Base-by-base conservation (phyloP, 2,329 filamentous ascomycete species). In the Cladosporium phlei region DNA sequence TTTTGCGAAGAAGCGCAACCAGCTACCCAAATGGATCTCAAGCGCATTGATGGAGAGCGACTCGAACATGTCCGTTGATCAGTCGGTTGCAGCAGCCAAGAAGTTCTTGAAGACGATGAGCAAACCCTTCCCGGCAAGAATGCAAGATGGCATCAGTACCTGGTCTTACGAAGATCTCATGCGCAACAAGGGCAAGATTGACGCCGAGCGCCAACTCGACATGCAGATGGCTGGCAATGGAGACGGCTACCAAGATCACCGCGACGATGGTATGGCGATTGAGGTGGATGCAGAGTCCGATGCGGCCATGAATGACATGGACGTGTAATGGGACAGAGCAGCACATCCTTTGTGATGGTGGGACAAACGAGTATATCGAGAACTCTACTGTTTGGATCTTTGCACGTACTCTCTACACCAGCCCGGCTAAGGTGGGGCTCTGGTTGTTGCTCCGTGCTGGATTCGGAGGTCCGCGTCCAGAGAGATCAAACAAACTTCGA, bases 1-100 rank as follows among this genome's bases (percentile, higher is more conserved):
- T 14, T 98, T 96, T 67, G 84, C 88, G 64, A 94, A 93, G 71
- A 97, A 97, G 70, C 78, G 89, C 28, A 76, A 69, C 3, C 94
- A 98, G 68, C 74, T 98, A 21, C 93, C 93, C 9, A 95, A 95
- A 64, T 98, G 93, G 93, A 98, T 98, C 61, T 86, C 84, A 53
- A 86, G 94, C 62, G 89, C 86, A 3, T 76, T 98, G 50, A 74
- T 86, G 24, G 89, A 95, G 39, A 83, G 84, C 17, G 89, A 95
- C 56, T 83, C 85, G 9, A 96, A 95, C 58, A 74, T 98, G 51
- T 95, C 87, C 61, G 95, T 93, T 0, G 93, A 98, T 62, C 95
- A 97, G 83, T 88, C 91, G 0, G 85, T 95, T 14, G 87, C 88
- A 47, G 83, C 80, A 37, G 91, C 93, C 9, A 89, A 94, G 69